Percentiles rank a stretch among this genome's conserved stretches.
Conservation (phyloP, 1,284 basidiomycete genomes). For the Cystobasidiaceae sp. region DNA sequence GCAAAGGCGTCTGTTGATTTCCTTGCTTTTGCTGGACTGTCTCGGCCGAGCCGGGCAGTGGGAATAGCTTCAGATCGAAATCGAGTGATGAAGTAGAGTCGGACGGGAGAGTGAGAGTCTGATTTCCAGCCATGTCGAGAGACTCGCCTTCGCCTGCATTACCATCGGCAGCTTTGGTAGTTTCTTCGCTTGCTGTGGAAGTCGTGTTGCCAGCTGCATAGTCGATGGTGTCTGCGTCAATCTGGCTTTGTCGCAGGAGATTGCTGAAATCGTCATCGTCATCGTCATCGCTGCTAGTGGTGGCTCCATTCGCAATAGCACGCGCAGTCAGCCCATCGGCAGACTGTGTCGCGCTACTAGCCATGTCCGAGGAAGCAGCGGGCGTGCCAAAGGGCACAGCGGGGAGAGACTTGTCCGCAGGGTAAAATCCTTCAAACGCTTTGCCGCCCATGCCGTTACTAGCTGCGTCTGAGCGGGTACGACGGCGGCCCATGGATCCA, state of each 20-base stretch:
- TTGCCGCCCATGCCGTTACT: too few species aligned
- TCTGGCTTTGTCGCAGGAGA: not conserved
- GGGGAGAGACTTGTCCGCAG: constrained; percentile 24
- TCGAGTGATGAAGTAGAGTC: not conserved
- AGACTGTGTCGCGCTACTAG: constrained; percentile 22
- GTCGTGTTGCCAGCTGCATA: not conserved
- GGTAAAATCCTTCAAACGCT: constrained; percentile 28
- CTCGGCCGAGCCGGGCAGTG: too few species aligned
- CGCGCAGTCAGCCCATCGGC: not conserved
- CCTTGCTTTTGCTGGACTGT: too few species aligned
- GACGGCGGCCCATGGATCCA: not conserved
- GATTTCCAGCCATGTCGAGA: not conserved
- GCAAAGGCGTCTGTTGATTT: not conserved
- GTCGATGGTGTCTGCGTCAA: not conserved
- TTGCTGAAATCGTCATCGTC: constrained; percentile 18
- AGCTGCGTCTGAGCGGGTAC: constrained; percentile 35
- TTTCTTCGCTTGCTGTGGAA: too few species aligned
- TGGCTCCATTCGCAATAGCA: not conserved
- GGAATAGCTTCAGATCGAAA: too few species aligned
- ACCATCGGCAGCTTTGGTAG: not conserved
- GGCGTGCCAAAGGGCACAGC: not conserved
- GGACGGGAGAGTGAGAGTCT: not conserved
- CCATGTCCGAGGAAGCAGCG: not conserved
- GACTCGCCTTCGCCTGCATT: not conserved
- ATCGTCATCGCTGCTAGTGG: too few species aligned